These are phyloP conservation scores for Colletotrichum liriopes DNA, from an alignment of 2,329 filamentous ascomycete species.

Conservation along the genomic window DNA sequence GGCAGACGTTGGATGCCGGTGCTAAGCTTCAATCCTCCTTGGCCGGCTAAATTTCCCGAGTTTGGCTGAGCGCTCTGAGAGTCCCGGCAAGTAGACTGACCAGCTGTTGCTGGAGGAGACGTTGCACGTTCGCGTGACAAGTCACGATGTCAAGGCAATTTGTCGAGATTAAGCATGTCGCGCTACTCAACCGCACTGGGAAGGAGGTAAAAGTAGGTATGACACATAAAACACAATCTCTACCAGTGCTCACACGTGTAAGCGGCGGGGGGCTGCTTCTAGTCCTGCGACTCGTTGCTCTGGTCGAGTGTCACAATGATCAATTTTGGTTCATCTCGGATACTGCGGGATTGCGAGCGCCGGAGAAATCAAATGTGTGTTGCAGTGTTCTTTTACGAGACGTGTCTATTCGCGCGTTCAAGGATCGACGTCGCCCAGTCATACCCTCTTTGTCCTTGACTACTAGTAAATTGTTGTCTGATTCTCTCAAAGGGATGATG, in stretches of 20 bases:
- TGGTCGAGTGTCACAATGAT: background rate
- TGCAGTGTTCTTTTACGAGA: background rate
- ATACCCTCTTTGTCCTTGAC: background rate
- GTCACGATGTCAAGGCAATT: constrained; percentile 2
- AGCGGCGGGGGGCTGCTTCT: background rate
- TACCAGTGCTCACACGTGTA: too few relatives aligned
- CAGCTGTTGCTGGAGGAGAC: too few relatives aligned
- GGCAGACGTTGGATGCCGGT: background rate
- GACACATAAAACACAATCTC: background rate
- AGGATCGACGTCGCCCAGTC: background rate
- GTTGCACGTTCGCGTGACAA: background rate
- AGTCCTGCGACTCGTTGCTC: background rate
- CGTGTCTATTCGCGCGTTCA: background rate
- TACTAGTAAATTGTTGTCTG: background rate
- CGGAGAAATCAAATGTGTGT: background rate
- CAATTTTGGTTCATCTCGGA: background rate
- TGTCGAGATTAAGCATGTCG: background rate
- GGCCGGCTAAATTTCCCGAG: constrained; percentile 23
- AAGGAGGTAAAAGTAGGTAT: background rate
- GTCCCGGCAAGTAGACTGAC: background rate
- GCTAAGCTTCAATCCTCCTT: constrained; percentile 20
- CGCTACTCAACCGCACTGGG: background rate
- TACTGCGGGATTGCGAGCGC: background rate
- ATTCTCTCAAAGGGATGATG: background rate
- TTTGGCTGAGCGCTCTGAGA: constrained; percentile 2